Evolutionary conservation across 2,329 filamentous ascomycete genomes (phyloP).

Genomic region (Hymenoscyphus infarciens): DNA sequence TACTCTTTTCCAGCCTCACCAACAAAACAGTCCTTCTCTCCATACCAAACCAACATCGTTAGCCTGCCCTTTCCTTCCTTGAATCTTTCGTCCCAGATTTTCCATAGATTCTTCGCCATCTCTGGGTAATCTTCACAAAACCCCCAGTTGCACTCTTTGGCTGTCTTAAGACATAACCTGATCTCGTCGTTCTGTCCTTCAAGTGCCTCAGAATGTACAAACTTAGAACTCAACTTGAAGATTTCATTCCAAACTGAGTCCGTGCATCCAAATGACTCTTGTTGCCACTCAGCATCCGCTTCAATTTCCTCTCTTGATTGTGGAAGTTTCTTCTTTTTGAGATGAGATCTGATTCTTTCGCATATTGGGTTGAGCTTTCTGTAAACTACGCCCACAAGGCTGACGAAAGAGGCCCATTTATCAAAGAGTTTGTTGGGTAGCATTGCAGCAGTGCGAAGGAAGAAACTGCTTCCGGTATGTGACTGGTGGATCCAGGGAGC

Average conservation of each 20-base stretch:
- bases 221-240: slow-evolving; percentile 19
- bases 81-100: slow-evolving; percentile 20
- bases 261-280: slow-evolving; percentile 21
- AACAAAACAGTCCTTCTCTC: slow-evolving; percentile 41
- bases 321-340: background rate
- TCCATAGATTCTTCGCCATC: slow-evolving; percentile 19
- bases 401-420: slow-evolving; percentile 32
- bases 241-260: slow-evolving; percentile 19
- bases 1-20: slow-evolving; percentile 41
- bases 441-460: slow-evolving; percentile 15
- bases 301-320: slow-evolving; percentile 4
- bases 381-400: slow-evolving; percentile 31
- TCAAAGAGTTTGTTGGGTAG: slow-evolving; percentile 33
- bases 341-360: slow-evolving; percentile 12
- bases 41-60: slow-evolving; percentile 31
- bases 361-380: slow-evolving; percentile 14
- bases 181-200: slow-evolving; percentile 32
- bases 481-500: slow-evolving; percentile 41
- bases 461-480: slow-evolving; percentile 14
- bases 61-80: slow-evolving; percentile 19
- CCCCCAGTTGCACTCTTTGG: slow-evolving; percentile 19
- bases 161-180: slow-evolving; percentile 29
- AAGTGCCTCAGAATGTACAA: slow-evolving; percentile 28
- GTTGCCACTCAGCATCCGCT: slow-evolving; percentile 16
- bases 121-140: slow-evolving; percentile 25